Conservation (phyloP, 768 basidiomycete genomes). For the Pleurotus eryngii region DNA sequence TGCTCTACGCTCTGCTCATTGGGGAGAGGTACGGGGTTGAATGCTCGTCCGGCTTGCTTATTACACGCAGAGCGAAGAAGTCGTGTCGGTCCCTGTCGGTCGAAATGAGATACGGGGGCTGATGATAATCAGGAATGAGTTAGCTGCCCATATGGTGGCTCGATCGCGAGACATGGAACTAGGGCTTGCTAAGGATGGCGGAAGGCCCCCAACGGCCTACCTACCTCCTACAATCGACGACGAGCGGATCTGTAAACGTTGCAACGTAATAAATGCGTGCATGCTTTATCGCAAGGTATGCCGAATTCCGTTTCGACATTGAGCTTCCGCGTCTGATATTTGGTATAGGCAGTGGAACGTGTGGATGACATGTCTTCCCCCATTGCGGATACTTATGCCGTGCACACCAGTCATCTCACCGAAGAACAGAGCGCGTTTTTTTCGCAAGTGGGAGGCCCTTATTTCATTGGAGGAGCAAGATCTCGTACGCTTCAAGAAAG, state of each 20-base stretch:
- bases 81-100: slow-evolving; percentile 76
- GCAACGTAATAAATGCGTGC: slow-evolving; percentile 82
- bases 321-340: neutral
- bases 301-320: neutral
- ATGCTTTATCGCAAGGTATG: slow-evolving; percentile 89
- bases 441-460: slow-evolving; percentile 86
- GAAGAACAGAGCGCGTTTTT: slow-evolving; percentile 67
- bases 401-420: slow-evolving; percentile 81
- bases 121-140: slow-evolving; percentile 77
- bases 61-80: slow-evolving; percentile 90
- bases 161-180: slow-evolving; percentile 27
- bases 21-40: slow-evolving; percentile 89
- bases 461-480: slow-evolving; percentile 87
- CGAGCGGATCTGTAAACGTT: slow-evolving; percentile 70
- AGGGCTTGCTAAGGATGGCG: slow-evolving; percentile 8
- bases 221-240: slow-evolving; percentile 88
- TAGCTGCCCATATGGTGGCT: slow-evolving; percentile 74
- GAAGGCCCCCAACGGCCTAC: slow-evolving; percentile 45
- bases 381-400: slow-evolving; percentile 65
- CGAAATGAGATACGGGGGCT: slow-evolving; percentile 84
- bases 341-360: slow-evolving; percentile 63
- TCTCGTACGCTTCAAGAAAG: slow-evolving; percentile 76
- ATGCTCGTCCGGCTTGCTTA: slow-evolving; percentile 79
- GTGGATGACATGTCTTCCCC: slow-evolving; percentile 50
- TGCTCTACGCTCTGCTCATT: slow-evolving; percentile 91